These are phyloP conservation scores for Tinospora cordifolia DNA, from an alignment of 164 flowering plant genomes.

Conservation along the genomic window DNA sequence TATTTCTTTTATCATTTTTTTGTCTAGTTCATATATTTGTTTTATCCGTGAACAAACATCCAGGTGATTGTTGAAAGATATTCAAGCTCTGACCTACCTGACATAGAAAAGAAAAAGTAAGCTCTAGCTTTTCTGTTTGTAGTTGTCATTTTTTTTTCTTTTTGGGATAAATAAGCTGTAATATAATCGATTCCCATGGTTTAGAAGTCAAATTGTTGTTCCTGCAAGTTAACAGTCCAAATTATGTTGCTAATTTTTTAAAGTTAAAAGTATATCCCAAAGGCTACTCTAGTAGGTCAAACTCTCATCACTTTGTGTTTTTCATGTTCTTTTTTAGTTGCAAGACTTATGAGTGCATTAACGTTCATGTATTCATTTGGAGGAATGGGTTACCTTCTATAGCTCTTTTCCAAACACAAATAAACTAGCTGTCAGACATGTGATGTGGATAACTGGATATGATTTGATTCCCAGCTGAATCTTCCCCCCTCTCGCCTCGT, in stretches of 20 bases:
- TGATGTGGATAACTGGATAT: no score
- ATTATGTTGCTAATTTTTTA: neutral
- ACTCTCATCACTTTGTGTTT: neutral
- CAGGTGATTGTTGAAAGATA: constrained; percentile 70
- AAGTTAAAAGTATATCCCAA: neutral
- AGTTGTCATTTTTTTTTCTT: neutral
- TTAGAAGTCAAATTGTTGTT: neutral
- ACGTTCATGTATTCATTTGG: neutral
- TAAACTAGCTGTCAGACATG: no score
- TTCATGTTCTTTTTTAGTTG: neutral
- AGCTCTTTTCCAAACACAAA: neutral
- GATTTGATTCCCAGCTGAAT: neutral
- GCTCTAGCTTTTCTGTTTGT: constrained; percentile 14
- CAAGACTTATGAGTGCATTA: neutral
- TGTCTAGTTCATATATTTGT: neutral
- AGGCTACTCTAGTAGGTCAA: neutral
- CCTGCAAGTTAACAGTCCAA: neutral
- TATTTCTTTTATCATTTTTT: neutral
- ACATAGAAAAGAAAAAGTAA: constrained; percentile 75
- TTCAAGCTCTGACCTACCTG: constrained; percentile 56
- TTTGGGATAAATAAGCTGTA: neutral
- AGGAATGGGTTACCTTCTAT: neutral
- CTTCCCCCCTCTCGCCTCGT: no score
- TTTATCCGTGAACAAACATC: neutral
- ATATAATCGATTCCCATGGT: neutral